These are phyloP conservation scores for Cyberlindnera bimundalis DNA, from an alignment of 805 yeast species.

Conservation along the genomic window DNA sequence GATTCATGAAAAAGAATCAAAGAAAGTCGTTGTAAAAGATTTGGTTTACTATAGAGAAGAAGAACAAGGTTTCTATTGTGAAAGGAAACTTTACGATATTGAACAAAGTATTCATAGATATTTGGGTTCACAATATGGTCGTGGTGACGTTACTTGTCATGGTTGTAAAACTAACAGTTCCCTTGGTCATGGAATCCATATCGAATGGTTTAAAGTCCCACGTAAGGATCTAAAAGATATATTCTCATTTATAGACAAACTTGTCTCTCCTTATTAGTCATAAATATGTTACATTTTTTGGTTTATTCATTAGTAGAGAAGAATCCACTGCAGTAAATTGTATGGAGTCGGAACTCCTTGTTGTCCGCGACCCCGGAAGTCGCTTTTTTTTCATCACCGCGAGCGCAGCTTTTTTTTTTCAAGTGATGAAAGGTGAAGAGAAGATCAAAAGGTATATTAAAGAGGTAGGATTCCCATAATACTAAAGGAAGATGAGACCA, in stretches of 20 bases:
- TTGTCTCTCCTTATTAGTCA: conserved; percentile 1
- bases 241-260: conserved; percentile 16
- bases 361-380: conserved; percentile 4
- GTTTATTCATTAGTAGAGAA: too few relatives aligned
- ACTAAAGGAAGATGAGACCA: conserved; percentile 50
- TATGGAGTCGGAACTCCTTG: too few relatives aligned
- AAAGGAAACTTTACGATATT: conserved; percentile 8
- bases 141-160: conserved; percentile 25
- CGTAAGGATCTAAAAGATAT: conserved; percentile 14
- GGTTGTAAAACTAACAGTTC: conserved; percentile 19
- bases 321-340: too few relatives aligned
- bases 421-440: not conserved
- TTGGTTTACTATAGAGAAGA: conserved; percentile 5
- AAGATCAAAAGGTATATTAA: not conserved
- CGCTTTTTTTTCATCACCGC: not conserved
- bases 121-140: conserved; percentile 17
- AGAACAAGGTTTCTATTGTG: conserved; percentile 19
- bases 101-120: conserved; percentile 22
- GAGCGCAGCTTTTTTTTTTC: conserved; percentile 6
- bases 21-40: not conserved
- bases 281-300: too few relatives aligned
- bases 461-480: not conserved
- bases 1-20: conserved; percentile 1
- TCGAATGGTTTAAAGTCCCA: conserved; percentile 28
- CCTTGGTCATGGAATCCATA: conserved; percentile 19